Evolutionary conservation across 495 filamentous ascomycete genomes (phyloP).

Genomic region (Tuber microsphaerosporum): DNA sequence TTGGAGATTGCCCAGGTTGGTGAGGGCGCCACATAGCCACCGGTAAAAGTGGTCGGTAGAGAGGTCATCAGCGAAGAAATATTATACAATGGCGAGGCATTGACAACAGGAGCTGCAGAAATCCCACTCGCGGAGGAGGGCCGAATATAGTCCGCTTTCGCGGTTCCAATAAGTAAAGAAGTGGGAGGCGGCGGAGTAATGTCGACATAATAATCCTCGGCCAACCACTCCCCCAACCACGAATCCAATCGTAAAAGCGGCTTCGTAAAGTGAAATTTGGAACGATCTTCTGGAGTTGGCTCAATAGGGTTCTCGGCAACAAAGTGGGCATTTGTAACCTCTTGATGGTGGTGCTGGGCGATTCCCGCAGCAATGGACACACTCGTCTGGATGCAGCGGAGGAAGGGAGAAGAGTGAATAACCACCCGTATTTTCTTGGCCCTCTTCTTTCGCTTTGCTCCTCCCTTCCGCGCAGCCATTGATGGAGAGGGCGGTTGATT

Average conservation of each 20-base stretch:
- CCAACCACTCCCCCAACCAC: constrained; percentile 92
- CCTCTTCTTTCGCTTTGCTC: constrained; percentile 37
- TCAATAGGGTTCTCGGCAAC: constrained; percentile 29
- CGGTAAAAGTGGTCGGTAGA: constrained; percentile 31
- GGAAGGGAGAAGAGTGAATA: constrained; percentile 84
- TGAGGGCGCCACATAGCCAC: constrained; percentile 62
- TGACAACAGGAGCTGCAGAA: constrained; percentile 1
- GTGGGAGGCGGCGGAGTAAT: constrained; percentile 85
- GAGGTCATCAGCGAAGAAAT: constrained; percentile 23
- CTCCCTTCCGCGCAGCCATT: constrained; percentile 19
- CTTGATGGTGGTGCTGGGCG: constrained; percentile 53
- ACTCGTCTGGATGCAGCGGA: constrained; percentile 88
- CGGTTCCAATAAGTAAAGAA: constrained; percentile 73
- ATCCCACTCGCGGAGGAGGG: constrained; percentile 13
- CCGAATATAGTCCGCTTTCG: constrained; percentile 56
- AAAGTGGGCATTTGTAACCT: constrained; percentile 35
- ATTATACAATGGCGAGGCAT: constrained; percentile 26
- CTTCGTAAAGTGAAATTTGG: constrained; percentile 46
- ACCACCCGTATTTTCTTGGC: constrained; percentile 65
- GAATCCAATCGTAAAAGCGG: constrained; percentile 73
- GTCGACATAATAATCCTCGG: constrained; percentile 81
- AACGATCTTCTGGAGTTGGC: constrained; percentile 25
- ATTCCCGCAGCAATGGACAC: constrained; percentile 85
- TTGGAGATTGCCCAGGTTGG: constrained; percentile 77
- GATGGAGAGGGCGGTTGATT: constrained; percentile 10